Conservation (phyloP, 2,329 filamentous ascomycete genomes). For the Colletotrichum simmondsii region DNA sequence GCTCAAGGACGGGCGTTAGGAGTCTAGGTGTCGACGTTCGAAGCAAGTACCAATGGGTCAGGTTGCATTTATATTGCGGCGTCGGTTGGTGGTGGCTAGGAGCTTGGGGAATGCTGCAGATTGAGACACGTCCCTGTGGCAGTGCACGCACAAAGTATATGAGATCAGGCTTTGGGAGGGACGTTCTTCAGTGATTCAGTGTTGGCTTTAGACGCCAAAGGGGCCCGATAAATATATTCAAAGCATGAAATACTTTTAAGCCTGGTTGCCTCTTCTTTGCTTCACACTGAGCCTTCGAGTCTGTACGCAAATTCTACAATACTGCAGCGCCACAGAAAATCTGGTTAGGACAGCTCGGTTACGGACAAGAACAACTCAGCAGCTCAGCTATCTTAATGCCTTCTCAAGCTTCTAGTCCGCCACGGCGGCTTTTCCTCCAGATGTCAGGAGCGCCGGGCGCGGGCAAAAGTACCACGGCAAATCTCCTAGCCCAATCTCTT, state of each 20-base stretch:
- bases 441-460: constrained; percentile 53
- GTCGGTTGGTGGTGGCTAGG: not conserved
- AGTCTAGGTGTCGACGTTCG: not conserved
- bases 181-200: not conserved
- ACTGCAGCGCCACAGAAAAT: no score
- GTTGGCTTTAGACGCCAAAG: not conserved
- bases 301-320: no score
- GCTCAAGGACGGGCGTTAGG: not conserved
- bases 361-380: no score
- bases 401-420: not conserved
- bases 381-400: not conserved
- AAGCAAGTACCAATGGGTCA: not conserved
- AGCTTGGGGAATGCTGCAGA: not conserved
- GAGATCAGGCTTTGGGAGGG: not conserved
- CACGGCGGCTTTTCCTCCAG: constrained; percentile 35
- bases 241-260: no score
- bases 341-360: no score
- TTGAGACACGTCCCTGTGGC: not conserved
- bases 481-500: constrained; percentile 40
- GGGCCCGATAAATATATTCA: not conserved
- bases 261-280: no score
- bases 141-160: not conserved
- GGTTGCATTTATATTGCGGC: not conserved
- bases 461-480: constrained; percentile 50
- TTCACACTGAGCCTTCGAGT: no score